Evolutionary conservation across 1,139 yeast species (phyloP), one percentile per base, ranked within the genome.

Genomic region (Lodderomyces margitis): DNA sequence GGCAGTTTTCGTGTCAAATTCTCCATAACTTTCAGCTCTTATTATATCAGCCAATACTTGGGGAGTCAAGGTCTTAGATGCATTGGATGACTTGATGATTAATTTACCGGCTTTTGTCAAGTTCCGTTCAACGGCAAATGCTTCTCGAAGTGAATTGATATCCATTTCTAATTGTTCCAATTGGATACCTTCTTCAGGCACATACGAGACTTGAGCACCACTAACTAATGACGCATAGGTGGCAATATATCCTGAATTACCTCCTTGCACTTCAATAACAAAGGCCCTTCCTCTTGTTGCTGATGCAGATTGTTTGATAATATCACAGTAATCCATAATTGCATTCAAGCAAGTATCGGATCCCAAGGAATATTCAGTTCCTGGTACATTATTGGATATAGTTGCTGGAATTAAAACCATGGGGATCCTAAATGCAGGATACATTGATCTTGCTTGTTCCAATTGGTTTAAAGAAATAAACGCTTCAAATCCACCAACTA

Each of bases 1-100:
- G 12, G 98, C 98, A 4, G 96, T 89, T 64, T 95, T 84, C 15
- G 95, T 87, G 57, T 91, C 97, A 58, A 89, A 92, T 48, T 76
- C 74, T 39, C 86, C 84, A 39, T 77, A 70, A 34, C 89, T 80
- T 55, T 88, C 92, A 50, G 85, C 84, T 51, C 81, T 80, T 55
- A 91, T 81, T 49, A 92, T 87, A 46, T 87, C 83, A 23, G 95
- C 89, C 54, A 92, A 75, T 47, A 86, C 75, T 47, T 86, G 81
- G 6, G 98, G 87, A 24, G 91, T 74, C 61, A 87, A 83, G 23
- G 91, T 89, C 46, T 77, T 70, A 17, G 95, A 84, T 2, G 98
- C 95, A 56, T 82, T 77, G 56, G 87, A 95, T 55, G 89, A 88
- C 61, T 95, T 83, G 46, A 92, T 75, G 44, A 92, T 70, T 53